phyloP scores from a whole-genome alignment of 2,329 filamentous ascomycete species.

The Chrysoporthe deuterocubensis region DNA sequence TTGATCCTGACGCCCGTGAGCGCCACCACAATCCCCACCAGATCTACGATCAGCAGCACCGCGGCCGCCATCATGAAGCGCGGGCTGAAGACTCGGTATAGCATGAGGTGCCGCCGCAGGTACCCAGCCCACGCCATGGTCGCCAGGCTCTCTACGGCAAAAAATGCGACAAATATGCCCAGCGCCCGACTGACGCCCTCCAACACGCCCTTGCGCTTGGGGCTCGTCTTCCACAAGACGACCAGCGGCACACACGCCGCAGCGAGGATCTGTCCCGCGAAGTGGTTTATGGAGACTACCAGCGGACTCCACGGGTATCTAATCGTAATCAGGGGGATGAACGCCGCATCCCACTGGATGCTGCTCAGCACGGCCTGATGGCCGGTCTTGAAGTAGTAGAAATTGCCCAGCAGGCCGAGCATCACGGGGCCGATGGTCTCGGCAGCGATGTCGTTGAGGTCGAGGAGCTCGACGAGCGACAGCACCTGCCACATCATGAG shows the following conservation, averaged over 20 bases:
- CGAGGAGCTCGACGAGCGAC: conserved; percentile 69
- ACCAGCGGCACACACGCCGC: conserved; percentile 79
- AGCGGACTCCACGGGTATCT: conserved; percentile 89
- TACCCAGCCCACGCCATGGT: conserved; percentile 91
- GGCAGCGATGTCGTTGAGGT: conserved; percentile 63
- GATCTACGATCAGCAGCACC: conserved; percentile 75
- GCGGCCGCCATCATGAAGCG: conserved; percentile 83
- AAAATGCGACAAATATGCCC: conserved; percentile 78
- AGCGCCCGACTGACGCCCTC: conserved; percentile 72
- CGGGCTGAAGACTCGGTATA: conserved; percentile 92
- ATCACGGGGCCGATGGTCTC: conserved; percentile 82
- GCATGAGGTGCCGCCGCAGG: conserved; percentile 89
- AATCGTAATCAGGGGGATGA: conserved; percentile 82
- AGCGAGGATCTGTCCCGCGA: conserved; percentile 85
- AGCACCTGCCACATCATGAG: conserved; percentile 89
- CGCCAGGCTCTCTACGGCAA: conserved; percentile 79
- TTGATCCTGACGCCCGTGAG: conserved; percentile 77
- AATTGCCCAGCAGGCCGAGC: conserved; percentile 86
- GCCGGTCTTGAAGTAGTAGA: conserved; percentile 97
- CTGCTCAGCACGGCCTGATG: conserved; percentile 86
- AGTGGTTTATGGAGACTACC: conserved; percentile 82
- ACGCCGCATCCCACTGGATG: conserved; percentile 96
- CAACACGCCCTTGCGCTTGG: conserved; percentile 71
- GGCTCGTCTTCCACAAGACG: conserved; percentile 85
- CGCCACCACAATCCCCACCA: conserved; percentile 73